These are phyloP conservation scores for Metschnikowia aberdeeniae DNA, from an alignment of 805 yeast genomes.

Conservation along the genomic window DNA sequence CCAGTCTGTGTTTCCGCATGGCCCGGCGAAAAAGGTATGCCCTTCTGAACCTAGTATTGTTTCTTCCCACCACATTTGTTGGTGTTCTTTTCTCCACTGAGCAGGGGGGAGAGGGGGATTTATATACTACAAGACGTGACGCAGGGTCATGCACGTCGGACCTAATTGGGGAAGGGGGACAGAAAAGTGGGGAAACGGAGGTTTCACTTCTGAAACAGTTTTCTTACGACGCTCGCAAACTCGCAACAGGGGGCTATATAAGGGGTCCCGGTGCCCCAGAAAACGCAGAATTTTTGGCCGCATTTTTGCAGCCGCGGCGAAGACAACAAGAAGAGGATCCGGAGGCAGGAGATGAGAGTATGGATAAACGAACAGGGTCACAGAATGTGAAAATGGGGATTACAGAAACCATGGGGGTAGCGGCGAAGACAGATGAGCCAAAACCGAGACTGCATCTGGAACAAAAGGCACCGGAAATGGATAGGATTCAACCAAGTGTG, in stretches of 20 bases:
- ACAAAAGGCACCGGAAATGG: too few species aligned
- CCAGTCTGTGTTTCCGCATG: constrained; percentile 46
- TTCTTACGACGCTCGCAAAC: neutral
- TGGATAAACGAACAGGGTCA: too few species aligned
- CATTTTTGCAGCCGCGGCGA: neutral
- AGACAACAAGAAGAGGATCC: too few species aligned
- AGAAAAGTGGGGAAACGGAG: neutral
- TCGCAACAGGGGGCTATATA: neutral
- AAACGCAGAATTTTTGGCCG: too few species aligned
- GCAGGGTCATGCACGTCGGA: neutral
- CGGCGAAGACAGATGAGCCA: too few species aligned
- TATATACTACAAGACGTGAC: neutral
- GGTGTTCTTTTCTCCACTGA: constrained; percentile 60
- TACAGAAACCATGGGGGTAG: too few species aligned
- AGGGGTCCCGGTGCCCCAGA: neutral
- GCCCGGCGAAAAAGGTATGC: constrained; percentile 55
- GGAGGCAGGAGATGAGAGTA: too few species aligned
- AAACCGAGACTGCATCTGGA: too few species aligned
- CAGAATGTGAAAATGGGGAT: too few species aligned
- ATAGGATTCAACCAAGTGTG: too few species aligned
- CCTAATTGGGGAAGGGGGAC: neutral
- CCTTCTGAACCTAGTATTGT: constrained; percentile 40
- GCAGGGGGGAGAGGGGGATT: neutral
- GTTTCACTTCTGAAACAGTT: constrained; percentile 1
- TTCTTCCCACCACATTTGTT: constrained; percentile 54